These are phyloP conservation scores for Dendryphion nanum DNA, from an alignment of 2,329 filamentous ascomycete species.

Conservation along the genomic window DNA sequence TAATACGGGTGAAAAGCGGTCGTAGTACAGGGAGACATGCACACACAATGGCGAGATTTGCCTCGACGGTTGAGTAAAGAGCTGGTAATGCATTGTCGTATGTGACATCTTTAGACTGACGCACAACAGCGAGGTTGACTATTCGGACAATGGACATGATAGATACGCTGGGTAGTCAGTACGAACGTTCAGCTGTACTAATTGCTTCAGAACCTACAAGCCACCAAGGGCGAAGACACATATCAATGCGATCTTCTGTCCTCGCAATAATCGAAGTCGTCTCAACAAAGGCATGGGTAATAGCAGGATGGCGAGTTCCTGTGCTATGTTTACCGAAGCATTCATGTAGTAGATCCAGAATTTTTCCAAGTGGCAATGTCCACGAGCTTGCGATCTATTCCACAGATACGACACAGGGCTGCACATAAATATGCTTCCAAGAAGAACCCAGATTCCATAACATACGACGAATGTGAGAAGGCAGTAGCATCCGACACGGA, in stretches of 20 bases:
- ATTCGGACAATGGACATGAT: conserved; percentile 35
- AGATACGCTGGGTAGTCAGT: conserved; percentile 25
- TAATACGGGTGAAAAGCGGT: conserved; percentile 32
- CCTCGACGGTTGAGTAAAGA: conserved; percentile 30
- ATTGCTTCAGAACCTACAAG: conserved; percentile 28
- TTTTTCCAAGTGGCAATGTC: conserved; percentile 32
- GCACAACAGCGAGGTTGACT: conserved; percentile 25
- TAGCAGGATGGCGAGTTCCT: conserved; percentile 32
- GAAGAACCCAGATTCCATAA: conserved; percentile 28
- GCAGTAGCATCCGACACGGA: conserved; percentile 25
- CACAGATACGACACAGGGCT: conserved; percentile 31
- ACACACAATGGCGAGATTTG: conserved; percentile 35
- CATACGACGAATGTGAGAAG: conserved; percentile 22
- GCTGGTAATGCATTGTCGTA: conserved; percentile 33
- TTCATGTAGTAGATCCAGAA: conserved; percentile 30
- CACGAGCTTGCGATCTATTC: conserved; percentile 21
- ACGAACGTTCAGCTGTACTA: neutral
- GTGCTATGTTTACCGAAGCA: conserved; percentile 30
- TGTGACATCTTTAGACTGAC: conserved; percentile 26
- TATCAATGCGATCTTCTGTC: conserved; percentile 37
- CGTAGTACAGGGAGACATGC: conserved; percentile 36
- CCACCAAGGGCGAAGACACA: conserved; percentile 38
- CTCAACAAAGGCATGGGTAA: conserved; percentile 31
- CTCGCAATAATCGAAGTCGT: conserved; percentile 28
- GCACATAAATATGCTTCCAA: conserved; percentile 36